Base-by-base conservation (phyloP, 768 basidiomycete genomes). In the Serendipita vermifera region DNA sequence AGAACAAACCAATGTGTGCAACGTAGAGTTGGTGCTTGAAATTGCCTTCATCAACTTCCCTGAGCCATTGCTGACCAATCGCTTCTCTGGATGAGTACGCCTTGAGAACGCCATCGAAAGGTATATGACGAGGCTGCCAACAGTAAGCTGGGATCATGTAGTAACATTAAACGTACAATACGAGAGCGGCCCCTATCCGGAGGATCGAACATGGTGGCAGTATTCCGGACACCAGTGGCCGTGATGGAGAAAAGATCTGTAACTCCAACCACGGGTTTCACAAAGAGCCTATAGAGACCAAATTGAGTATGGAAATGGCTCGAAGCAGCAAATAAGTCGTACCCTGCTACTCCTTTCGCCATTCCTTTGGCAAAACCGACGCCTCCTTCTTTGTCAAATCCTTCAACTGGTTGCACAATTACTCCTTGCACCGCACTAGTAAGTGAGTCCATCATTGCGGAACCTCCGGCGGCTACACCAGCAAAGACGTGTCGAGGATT, bases 401-500 rank as follows among this genome's bases (percentile, higher is more conserved):
- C 96, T 69, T 98, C 93, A 40, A 99, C 81, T 2, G 96, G 96
- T 65, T 97, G 96, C 69, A 94, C 91, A 59, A 97, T 77, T 33
- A 99, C 83, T 14, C 96, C 96, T 65, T 98, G 94, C 69, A 98
- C 80, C 2, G 93, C 96, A 67, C 93, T 97, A 13, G 90, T 86
- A 3, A 99, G 80, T 64, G 91, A 94, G 39, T 81, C 91, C 1
- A 92, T 92, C 57, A 99, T 75, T 1, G 94, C 93, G 67, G 91
- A 89, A 0, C 93, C 88, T 1, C 96, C 96, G 4, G 91, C 87
- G 3, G 93, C 76, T 14, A 99, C 85, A n/a, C 96, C 96, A 66
- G 98, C 97, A 82, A 99, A 85, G 7, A 93, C 94, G 72, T 99
- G 96, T 57, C 91, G 82, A 33, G 96, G 96, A 62, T 85, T 87